phyloP scores from a whole-genome alignment of 2,329 filamentous ascomycete species.

The Claviceps pazoutovae region DNA sequence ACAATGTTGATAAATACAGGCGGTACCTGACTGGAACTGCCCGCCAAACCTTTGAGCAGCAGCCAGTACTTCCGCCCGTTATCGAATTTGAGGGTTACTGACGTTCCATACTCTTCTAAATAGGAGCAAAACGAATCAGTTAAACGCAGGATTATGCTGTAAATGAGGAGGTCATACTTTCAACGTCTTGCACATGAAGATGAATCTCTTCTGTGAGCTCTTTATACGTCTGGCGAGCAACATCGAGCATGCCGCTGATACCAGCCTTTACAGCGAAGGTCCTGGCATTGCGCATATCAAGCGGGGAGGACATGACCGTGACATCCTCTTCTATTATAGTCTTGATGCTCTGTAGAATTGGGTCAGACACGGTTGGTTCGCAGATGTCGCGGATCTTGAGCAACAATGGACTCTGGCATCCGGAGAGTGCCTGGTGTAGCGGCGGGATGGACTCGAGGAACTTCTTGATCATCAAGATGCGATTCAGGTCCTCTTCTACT shows the following conservation, averaged over 20 bases:
- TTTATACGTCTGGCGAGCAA: constrained; percentile 79
- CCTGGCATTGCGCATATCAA: constrained; percentile 80
- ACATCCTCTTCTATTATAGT: constrained; percentile 69
- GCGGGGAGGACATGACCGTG: constrained; percentile 58
- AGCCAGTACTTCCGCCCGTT: constrained; percentile 68
- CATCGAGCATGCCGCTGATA: constrained; percentile 73
- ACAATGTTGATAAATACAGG: constrained; percentile 64
- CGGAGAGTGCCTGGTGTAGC: constrained; percentile 52
- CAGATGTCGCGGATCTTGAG: constrained; percentile 57
- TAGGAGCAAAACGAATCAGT: no score
- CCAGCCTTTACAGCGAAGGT: constrained; percentile 82
- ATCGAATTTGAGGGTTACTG: constrained; percentile 61
- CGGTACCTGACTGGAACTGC: constrained; percentile 42
- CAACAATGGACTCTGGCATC: constrained; percentile 51
- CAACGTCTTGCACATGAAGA: constrained; percentile 53
- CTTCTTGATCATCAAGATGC: constrained; percentile 74
- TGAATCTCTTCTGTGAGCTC: constrained; percentile 71
- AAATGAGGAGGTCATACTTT: constrained; percentile 30
- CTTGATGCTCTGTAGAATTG: constrained; percentile 51
- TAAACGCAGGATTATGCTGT: no score
- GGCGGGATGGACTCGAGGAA: constrained; percentile 57
- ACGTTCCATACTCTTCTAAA: constrained; percentile 41
- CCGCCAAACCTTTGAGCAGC: constrained; percentile 49
- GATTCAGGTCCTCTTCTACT: constrained; percentile 71
- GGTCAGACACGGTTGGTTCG: constrained; percentile 43